These are phyloP conservation scores for Lipomyces orientalis DNA, from an alignment of 805 yeast species.

Conservation along the genomic window DNA sequence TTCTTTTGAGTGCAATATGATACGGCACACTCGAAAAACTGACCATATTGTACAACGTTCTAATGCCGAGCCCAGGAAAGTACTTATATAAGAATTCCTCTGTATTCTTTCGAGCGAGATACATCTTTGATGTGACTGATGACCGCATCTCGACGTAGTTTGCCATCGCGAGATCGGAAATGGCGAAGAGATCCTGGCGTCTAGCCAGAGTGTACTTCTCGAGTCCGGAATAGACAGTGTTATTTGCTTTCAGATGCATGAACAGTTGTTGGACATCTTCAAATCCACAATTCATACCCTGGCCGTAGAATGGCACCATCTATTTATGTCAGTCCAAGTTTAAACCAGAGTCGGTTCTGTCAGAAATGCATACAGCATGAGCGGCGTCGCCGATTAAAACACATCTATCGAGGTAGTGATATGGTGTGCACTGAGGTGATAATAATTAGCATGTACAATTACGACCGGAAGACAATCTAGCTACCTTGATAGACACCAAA, in stretches of 20 bases:
- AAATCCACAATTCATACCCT: slow-evolving; percentile 95
- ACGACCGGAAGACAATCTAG: not conserved
- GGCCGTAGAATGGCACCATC: slow-evolving; percentile 98
- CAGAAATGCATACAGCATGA: slow-evolving; percentile 56
- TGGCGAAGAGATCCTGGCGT: slow-evolving; percentile 72
- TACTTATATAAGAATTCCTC: slow-evolving; percentile 75
- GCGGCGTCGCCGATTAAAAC: slow-evolving; percentile 91
- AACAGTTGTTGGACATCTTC: slow-evolving; percentile 81
- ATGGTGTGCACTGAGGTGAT: slow-evolving; percentile 61
- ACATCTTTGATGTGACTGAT: slow-evolving; percentile 67
- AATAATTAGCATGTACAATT: not conserved
- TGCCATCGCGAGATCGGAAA: slow-evolving; percentile 75
- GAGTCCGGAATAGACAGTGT: slow-evolving; percentile 52
- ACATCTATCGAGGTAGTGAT: slow-evolving; percentile 65
- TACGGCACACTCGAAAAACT: slow-evolving; percentile 85
- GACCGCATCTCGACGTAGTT: slow-evolving; percentile 89
- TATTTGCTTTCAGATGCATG: slow-evolving; percentile 48
- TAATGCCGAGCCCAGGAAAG: slow-evolving; percentile 60
- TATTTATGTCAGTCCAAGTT: not conserved
- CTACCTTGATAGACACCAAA: slow-evolving; percentile 65
- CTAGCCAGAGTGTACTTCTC: slow-evolving; percentile 60
- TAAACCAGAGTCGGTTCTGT: not conserved
- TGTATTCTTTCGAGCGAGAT: slow-evolving; percentile 66
- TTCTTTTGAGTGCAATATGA: slow-evolving; percentile 31
- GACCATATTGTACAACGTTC: slow-evolving; percentile 79